Evolutionary conservation across 139 green algal species (phyloP).

Genomic region (Chlorella sorokiniana): DNA sequence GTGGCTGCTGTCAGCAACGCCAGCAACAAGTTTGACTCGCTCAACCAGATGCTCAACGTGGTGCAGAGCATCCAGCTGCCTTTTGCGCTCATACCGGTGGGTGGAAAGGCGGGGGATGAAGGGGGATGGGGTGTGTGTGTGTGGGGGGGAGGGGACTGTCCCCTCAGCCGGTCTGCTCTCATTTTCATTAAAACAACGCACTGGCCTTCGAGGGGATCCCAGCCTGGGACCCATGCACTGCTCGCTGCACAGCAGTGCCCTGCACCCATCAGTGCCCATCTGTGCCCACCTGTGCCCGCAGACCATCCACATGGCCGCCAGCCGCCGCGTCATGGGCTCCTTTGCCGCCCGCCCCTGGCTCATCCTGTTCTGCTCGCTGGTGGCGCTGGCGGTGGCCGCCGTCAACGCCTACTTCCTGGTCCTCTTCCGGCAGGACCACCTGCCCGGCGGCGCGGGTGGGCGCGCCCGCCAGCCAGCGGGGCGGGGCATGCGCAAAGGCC

Average conservation of each 20-base stretch:
- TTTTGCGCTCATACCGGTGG: slow-evolving; percentile 66
- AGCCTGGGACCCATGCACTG: no score
- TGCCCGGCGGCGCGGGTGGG: slow-evolving; percentile 12
- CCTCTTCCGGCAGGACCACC: neutral
- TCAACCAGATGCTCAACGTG: slow-evolving; percentile 61
- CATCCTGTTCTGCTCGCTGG: neutral
- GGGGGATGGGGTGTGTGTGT: no score
- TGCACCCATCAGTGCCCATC: no score
- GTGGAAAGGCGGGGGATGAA: no score
- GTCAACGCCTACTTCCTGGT: slow-evolving; percentile 34
- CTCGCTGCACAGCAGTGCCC: no score
- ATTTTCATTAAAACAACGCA: no score
- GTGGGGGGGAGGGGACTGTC: no score
- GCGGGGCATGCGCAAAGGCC: no score
- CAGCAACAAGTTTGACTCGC: slow-evolving; percentile 55
- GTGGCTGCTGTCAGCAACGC: slow-evolving; percentile 43
- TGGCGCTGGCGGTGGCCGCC: slow-evolving; percentile 4
- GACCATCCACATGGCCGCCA: slow-evolving; percentile 17
- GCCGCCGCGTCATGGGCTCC: slow-evolving; percentile 7
- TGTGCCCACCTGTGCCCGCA: neutral
- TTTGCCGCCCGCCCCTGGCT: slow-evolving; percentile 9
- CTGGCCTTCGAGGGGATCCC: no score
- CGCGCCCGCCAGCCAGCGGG: no score
- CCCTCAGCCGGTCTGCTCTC: no score
- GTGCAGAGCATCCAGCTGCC: slow-evolving; percentile 65